Conservation (phyloP, 2,329 filamentous ascomycete species). For the Arachnomyces sp. region DNA sequence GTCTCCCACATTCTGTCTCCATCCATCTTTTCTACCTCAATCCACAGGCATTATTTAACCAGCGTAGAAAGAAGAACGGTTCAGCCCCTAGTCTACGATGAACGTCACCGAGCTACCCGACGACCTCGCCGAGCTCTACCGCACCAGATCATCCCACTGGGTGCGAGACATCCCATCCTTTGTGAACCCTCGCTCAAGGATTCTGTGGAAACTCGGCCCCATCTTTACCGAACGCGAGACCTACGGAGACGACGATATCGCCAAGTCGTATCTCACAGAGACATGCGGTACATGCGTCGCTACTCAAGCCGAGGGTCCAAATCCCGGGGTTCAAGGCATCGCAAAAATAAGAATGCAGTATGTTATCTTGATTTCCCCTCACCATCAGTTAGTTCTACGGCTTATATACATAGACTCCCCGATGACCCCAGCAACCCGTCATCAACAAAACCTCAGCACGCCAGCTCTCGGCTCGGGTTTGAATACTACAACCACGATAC, state of each 20-base stretch:
- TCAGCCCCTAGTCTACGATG: slow-evolving; percentile 3
- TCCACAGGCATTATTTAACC: too few species aligned
- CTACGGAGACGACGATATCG: slow-evolving; percentile 2
- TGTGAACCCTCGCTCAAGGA: neutral
- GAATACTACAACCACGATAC: slow-evolving; percentile 1
- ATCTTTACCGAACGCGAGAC: slow-evolving; percentile 8
- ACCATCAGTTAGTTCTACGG: neutral
- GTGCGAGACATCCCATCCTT: slow-evolving; percentile 1
- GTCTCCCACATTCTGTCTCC: too few species aligned
- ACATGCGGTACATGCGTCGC: slow-evolving; percentile 6
- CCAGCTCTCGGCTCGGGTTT: neutral
- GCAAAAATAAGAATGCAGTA: slow-evolving; percentile 12
- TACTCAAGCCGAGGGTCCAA: slow-evolving; percentile 10
- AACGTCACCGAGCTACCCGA: slow-evolving; percentile 2
- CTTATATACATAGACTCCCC: neutral
- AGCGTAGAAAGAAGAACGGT: too few species aligned
- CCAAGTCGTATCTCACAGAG: slow-evolving; percentile 6
- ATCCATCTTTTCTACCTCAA: too few species aligned
- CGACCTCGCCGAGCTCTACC: slow-evolving; percentile 7
- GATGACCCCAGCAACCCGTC: neutral
- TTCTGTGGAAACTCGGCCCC: slow-evolving; percentile 7
- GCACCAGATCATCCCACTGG: neutral
- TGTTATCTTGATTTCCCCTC: neutral
- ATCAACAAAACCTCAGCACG: neutral
- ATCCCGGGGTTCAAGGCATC: slow-evolving; percentile 8